Conservation (phyloP, 2,329 filamentous ascomycete species). For the Hypoxylon sp. region DNA sequence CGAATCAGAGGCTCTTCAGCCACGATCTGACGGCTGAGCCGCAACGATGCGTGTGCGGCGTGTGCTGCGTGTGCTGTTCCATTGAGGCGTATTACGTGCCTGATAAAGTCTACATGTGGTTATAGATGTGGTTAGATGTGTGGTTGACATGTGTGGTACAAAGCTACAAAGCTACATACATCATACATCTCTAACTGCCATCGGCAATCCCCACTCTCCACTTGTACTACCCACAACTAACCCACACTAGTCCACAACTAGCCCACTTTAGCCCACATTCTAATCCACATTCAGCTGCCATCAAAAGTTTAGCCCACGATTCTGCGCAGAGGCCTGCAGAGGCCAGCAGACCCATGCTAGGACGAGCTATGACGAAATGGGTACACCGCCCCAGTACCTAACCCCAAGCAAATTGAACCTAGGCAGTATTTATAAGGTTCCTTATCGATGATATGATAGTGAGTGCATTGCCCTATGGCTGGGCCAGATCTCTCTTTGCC, state of each 20-base stretch:
- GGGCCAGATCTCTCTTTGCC: slow-evolving; percentile 3
- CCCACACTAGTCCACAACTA: no score
- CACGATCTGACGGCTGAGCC: slow-evolving; percentile 36
- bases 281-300: not conserved
- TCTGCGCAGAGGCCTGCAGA: not conserved
- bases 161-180: slow-evolving; percentile 1
- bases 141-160: not conserved
- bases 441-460: slow-evolving; percentile 16
- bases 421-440: no score
- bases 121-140: slow-evolving; percentile 4
- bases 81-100: slow-evolving; percentile 40
- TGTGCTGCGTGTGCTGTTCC: slow-evolving; percentile 28
- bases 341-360: not conserved
- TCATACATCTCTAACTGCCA: not conserved
- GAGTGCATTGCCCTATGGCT: slow-evolving; percentile 31
- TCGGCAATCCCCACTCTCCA: slow-evolving; percentile 10
- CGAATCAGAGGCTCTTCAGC: slow-evolving; percentile 38
- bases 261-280: no score
- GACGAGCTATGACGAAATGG: slow-evolving; percentile 36
- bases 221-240: slow-evolving; percentile 26
- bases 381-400: slow-evolving; percentile 30
- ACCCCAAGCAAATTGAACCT: no score
- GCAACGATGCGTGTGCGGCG: slow-evolving; percentile 31
- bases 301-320: not conserved
- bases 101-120: slow-evolving; percentile 10